Evolutionary conservation across 768 basidiomycete species (phyloP).

Genomic region (Boletus barrowsii): DNA sequence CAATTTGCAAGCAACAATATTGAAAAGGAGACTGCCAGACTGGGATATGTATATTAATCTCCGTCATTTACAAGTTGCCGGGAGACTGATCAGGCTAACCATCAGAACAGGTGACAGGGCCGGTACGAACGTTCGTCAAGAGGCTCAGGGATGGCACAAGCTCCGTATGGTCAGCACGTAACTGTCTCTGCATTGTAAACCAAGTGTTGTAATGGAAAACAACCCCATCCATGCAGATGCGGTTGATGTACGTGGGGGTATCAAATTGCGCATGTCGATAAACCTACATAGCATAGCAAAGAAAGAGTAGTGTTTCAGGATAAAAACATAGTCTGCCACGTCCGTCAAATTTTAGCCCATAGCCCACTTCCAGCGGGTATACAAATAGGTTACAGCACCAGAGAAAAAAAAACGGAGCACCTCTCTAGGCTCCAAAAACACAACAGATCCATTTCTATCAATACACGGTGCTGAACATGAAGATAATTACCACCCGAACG

Average conservation of each 20-base stretch:
- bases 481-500: slow-evolving; percentile 29
- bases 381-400: neutral
- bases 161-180: neutral
- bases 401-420: neutral
- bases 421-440: neutral
- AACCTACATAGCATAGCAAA: no score
- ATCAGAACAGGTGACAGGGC: neutral
- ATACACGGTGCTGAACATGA: neutral
- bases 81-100: neutral
- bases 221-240: no score
- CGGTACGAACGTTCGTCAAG: neutral
- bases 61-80: neutral
- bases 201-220: no score
- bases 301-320: no score
- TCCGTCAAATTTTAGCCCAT: no score
- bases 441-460: neutral
- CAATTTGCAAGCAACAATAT: neutral
- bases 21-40: neutral
- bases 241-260: no score
- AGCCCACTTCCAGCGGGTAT: neutral
- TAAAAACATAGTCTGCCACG: no score
- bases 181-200: neutral
- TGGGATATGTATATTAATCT: neutral
- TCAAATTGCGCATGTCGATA: no score
- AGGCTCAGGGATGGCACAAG: neutral